Base-by-base conservation (phyloP, 306 rosid genomes). In the Inga laurina region DNA sequence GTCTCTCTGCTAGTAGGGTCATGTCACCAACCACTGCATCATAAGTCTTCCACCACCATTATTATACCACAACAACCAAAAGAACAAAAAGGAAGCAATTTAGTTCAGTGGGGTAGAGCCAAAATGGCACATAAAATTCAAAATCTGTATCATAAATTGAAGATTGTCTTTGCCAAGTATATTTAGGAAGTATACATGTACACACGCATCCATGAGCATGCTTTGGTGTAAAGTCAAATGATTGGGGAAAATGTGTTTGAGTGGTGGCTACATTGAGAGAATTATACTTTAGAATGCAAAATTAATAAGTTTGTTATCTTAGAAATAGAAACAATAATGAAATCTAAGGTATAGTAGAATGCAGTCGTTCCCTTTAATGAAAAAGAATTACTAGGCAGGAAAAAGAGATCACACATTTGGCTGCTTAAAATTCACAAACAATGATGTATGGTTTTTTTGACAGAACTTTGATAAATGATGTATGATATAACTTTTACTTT, bases 1-100 rank as follows among this genome's bases (percentile, higher is more conserved):
- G 4, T 81, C 98, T 86, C 0, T 85, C 83, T 16, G 86, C 82
- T 48, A 87, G 70, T 69, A 94, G 34, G 15, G 97, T 94, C 37
- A 89, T 24, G 75, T 94, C 98, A 1, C 93, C 98, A 80, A 92
- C 83, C 14, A 51, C 90, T 15, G 91, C 94, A 12, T 90, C 94
- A 7, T 35, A 89, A 24, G 89, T 89, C 98, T 94, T 70, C 75
- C 64, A 44, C 82, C 41, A 82, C 84, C 56, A 45, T 77, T 7
- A 68, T 64, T 62, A 76, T 74, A 66, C 83, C 82, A 80, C 9
- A 37, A 81, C 32, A 81, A 80, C 3, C 71, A 75, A 21, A 71
- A 65, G 21, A 5, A 65, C n/a, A 32, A 82, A 48, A 30, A 64
- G 64, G 24, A 13, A 62, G 72, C 4, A 18, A 52, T 67, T 72